Conservation (phyloP, 352 stramenopile genomes). For the Phytophthora vignae region DNA sequence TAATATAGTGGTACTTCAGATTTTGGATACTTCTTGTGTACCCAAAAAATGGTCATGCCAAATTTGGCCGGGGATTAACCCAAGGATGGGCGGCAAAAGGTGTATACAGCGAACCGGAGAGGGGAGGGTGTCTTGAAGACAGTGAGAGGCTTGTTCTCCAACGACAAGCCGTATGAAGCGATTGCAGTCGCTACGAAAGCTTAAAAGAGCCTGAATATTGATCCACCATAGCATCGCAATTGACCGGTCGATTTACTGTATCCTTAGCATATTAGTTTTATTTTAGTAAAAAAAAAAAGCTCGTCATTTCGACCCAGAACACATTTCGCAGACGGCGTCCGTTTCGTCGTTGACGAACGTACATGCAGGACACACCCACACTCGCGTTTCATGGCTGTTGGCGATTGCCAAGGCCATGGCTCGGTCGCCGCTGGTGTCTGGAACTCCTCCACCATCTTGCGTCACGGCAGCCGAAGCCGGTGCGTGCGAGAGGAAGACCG, state of each 20-base stretch:
- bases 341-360: conserved; percentile 83
- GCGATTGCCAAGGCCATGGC: conserved; percentile 23
- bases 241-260: background rate
- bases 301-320: conserved; percentile 24
- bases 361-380: conserved; percentile 80
- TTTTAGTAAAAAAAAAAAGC: background rate
- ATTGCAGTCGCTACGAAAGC: background rate
- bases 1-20: background rate
- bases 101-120: too few relatives aligned
- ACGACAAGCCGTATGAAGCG: background rate
- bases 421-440: conserved; percentile 28
- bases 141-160: background rate
- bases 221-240: too few relatives aligned
- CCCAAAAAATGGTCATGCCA: background rate
- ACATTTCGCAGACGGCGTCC: conserved; percentile 74
- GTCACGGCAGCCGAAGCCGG: background rate
- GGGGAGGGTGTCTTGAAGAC: too few relatives aligned
- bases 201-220: background rate
- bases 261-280: background rate
- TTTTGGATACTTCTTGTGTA: background rate
- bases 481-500: conserved; percentile 62
- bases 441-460: background rate
- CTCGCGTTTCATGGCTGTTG: conserved; percentile 36
- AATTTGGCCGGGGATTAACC: background rate
- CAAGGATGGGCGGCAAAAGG: background rate